Conservation (phyloP, 176 grass and related monocot species). For the Otatea glauca region DNA sequence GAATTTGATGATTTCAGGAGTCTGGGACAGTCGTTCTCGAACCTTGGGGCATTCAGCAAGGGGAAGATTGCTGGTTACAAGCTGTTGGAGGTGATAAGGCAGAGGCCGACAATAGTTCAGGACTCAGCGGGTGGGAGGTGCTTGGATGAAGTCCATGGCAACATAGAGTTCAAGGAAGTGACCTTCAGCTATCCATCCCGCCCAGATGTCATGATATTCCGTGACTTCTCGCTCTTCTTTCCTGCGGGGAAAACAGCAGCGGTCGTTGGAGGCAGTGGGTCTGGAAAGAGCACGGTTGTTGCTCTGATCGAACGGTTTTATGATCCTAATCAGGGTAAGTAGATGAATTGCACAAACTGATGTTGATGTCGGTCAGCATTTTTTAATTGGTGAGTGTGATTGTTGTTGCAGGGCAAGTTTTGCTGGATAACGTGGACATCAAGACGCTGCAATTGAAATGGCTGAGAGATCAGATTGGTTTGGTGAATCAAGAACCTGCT, state of each 20-base stretch:
- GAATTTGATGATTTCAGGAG: slow-evolving; percentile 58
- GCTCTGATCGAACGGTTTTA: slow-evolving; percentile 86
- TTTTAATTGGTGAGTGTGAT: slow-evolving; percentile 4
- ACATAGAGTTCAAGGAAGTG: slow-evolving; percentile 89
- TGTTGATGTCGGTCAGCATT: background rate
- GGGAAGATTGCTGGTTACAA: too few relatives aligned
- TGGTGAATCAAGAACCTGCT: slow-evolving; percentile 88
- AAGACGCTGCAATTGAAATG: slow-evolving; percentile 74
- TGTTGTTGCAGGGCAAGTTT: slow-evolving; percentile 62
- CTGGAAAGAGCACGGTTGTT: slow-evolving; percentile 86
- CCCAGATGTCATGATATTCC: slow-evolving; percentile 77
- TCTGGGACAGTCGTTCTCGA: slow-evolving; percentile 60
- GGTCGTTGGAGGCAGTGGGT: slow-evolving; percentile 80
- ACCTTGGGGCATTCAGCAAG: too few relatives aligned
- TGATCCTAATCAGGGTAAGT: slow-evolving; percentile 84
- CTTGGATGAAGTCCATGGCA: slow-evolving; percentile 77
- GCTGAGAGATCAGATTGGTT: slow-evolving; percentile 85
- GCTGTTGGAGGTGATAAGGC: slow-evolving; percentile 46
- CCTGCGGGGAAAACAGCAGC: slow-evolving; percentile 75
- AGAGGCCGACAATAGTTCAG: slow-evolving; percentile 77
- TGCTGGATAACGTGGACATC: slow-evolving; percentile 79
- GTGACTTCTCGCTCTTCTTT: slow-evolving; percentile 92
- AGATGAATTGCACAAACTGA: background rate
- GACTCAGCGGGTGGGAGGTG: slow-evolving; percentile 63
- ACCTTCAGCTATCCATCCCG: slow-evolving; percentile 82